Base-by-base conservation (phyloP, 805 yeast species). In the Saccharomycopsis capsularis region DNA sequence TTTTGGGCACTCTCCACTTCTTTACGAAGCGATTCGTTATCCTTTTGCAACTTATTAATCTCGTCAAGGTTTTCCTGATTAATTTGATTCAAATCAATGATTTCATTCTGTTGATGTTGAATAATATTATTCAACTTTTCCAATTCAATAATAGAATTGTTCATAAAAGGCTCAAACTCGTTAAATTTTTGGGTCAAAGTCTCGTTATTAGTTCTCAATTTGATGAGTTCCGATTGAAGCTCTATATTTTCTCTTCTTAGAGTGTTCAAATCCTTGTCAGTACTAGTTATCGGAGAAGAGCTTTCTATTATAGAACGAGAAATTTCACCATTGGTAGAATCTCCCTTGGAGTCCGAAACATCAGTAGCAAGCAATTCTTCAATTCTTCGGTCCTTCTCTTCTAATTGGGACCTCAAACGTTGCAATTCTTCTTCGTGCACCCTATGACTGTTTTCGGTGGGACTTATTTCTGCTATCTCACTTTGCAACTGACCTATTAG, bases 121-220 rank as follows among this genome's bases (percentile, higher is more conserved):
- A 84, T 71, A 22, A 83, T 59, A 18, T 68, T 64, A 57, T 82
- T 82, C 59, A 84, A 63, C 19, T 70, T 70, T 11, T 70, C 66
- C 30, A 81, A 65, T 48, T 79, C 78, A 7, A 73, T 61, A 48
- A 81, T 68, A 57, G 78, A 78, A 37, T 74, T 69, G 16, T 66
- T 67, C 66, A 81, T 70, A 43, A 79, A 66, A 2, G 79, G 73
- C 56, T 80, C 78, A 47, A 79, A 68, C 27, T 73, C 72, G 1
- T 51, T 59, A 15, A 74, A 51, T 53, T 74, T 74, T 11, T 68
- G 66, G 34, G 64, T 65, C 50, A 79, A 59, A 3, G 55, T 50
- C 1, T 62, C 54, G 51, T 77, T 77, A 51, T 80, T 80, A 35
- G 71, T 63, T 39, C 66, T 69, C 42, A 78, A 59, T 47, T 74